Base-by-base conservation (phyloP, 2,329 filamentous ascomycete species). In the Tolypocladium pustulatum region DNA sequence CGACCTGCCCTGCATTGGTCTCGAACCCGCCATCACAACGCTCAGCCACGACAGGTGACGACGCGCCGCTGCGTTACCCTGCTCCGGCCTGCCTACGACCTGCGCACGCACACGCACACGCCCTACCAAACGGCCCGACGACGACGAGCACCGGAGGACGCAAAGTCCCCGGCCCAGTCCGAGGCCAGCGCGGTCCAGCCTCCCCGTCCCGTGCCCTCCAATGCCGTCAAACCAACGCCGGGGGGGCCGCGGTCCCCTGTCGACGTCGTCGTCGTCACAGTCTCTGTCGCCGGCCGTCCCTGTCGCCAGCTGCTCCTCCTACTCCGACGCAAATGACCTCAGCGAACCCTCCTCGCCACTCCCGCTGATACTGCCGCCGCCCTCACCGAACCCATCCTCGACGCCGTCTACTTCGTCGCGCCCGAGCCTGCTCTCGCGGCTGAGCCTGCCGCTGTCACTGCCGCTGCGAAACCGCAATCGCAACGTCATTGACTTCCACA, bases 401-500 rank as follows among this genome's bases (percentile, higher is more conserved):
- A 15, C 68, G 22, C 61, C 65, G 55, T 62, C 67, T 38, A 41
- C 63, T 5, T 58, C 65, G 38, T 66, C 68, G 61, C 67, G 70
- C 51, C 65, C 71, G 32, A 65, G 68, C 59, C 74, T 85, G 62
- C 73, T 84, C 65, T 81, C 81, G 63, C 79, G 81, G 58, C 72
- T 84, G 62, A 73, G 75, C 58, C 72, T 81, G 54, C 78, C 80
- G 53, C 74, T 81, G 59, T 71, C 75, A 46, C 72, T 81, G 13
- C 76, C 78, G 55, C 72, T 81, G 60, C 77, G 80, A 53, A 77
- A 76, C 60, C 77, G 79, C 59, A 77, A 73, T 59, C 86, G 89
- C 66, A 85, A 88, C 71, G 78, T 91, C 65, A 79, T 85, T 75
- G 89, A 93, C 69, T 94, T 91, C 75, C 84, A 90, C 72, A 85